Evolutionary conservation across 345 rosid species (phyloP), one percentile per base, ranked within the genome.

Genomic region (Schrenkiella parvula): DNA sequence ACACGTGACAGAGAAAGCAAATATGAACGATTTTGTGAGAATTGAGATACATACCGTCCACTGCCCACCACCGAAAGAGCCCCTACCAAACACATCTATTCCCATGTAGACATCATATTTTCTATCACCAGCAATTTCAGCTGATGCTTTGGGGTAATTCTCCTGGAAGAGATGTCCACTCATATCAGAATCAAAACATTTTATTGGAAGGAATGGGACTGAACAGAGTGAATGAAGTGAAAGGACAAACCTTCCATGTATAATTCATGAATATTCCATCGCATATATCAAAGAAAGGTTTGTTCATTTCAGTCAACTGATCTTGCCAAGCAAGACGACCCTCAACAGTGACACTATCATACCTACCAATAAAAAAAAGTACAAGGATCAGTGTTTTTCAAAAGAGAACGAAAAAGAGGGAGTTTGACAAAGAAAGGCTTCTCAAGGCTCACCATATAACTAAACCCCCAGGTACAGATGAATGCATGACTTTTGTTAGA

Each of bases 91-190:
- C 29, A 88, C 95, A 77, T 88, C 92, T 22, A 88, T 87, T 37
- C 97, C 93, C 89, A 90, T 84, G 77, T 87, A 90, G 43, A 92
- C 91, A 77, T 92, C 95, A 42, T 65, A 80, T 74, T 84, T 87
- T 77, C 98, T 84, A 22, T 81, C 84, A 37, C 91, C 95, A n/a
- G 95, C 91, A 54, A 82, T 70, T 15, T 72, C 70, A 32, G 89
- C 93, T 57, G 93, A 88, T 62, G 63, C 72, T 72, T 81, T 78
- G 2, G 90, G 93, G 41, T 84, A 83, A 31, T 66, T 62, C 76
- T 80, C 82, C 96, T 92, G 78, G 71, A 58, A 73, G 69, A 54
- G 21, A 56, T 47, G 35, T 29, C 1, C 19, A 32, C 32, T 75
- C 8, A 60, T 32, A 37, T 44, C 35, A 74, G 15, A 17, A 22